Conservation (phyloP, 1,284 basidiomycete species). For the Pulveroboletus ridleyi region DNA sequence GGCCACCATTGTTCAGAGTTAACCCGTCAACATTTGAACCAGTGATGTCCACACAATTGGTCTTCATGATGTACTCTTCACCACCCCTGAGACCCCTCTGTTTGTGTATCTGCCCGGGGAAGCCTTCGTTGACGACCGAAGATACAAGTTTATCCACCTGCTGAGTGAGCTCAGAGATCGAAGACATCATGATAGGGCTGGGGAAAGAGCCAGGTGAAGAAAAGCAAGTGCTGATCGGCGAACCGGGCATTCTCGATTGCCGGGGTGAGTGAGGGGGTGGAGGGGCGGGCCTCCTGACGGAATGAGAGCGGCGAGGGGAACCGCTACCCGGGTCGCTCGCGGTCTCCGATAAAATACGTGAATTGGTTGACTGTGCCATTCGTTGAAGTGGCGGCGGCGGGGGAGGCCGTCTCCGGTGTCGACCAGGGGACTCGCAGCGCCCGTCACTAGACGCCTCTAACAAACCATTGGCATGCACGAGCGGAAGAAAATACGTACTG, state of each 20-base stretch:
- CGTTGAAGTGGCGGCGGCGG: slow-evolving; percentile 10
- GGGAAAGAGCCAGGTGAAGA: not conserved
- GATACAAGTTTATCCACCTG: slow-evolving; percentile 1
- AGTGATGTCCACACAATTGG: slow-evolving; percentile 17
- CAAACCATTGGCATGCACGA: slow-evolving; percentile 2
- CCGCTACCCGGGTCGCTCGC: not conserved
- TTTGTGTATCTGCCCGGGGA: not conserved
- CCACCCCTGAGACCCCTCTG: not conserved
- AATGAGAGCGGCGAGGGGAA: not conserved
- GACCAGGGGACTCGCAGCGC: not conserved
- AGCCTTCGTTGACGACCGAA: not conserved
- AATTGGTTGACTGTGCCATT: not conserved
- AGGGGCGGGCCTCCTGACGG: slow-evolving; percentile 20
- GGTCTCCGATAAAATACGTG: not conserved
- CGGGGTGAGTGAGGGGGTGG: slow-evolving; percentile 14
- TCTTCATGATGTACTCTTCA: not conserved
- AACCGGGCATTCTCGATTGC: slow-evolving; percentile 1
- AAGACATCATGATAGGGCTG: not conserved
- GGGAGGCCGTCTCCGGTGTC: slow-evolving; percentile 12
- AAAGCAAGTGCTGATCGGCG: not conserved
- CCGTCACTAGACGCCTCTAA: slow-evolving; percentile 9
- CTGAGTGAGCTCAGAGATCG: slow-evolving; percentile 2
- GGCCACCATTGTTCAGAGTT: slow-evolving; percentile 23
- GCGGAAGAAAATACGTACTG: not conserved
- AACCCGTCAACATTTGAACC: slow-evolving; percentile 16